A percentile compares a stretch with the other conserved stretches of the same genome.
phyloP scores from a whole-genome alignment of 331 rosid species.

The Malus hybrid region DNA sequence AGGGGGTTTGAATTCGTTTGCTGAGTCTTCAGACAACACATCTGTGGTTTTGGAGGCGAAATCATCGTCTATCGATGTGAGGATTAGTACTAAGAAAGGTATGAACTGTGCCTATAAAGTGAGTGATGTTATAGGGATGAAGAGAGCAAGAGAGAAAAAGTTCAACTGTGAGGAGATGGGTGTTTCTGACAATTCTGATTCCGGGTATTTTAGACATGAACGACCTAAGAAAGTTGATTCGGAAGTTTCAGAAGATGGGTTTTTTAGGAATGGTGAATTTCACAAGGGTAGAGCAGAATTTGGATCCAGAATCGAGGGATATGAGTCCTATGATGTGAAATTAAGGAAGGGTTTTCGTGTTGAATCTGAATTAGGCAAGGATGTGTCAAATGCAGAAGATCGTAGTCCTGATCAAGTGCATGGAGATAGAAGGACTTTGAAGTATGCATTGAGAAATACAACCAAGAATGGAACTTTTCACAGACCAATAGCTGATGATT shows the following conservation, averaged over 20 bases:
- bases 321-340: constrained; percentile 17
- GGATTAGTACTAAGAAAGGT: constrained; percentile 7
- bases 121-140: constrained; percentile 20
- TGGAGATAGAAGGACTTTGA: constrained; percentile 16
- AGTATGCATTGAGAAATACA: constrained; percentile 36
- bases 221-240: constrained; percentile 37
- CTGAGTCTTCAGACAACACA: constrained; percentile 65
- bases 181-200: constrained; percentile 57
- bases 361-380: constrained; percentile 26
- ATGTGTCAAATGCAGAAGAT: constrained; percentile 19
- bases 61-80: constrained; percentile 40
- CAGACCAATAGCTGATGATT: constrained; percentile 19
- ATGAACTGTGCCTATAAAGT: constrained; percentile 17
- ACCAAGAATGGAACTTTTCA: constrained; percentile 22
- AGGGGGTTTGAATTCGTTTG: constrained; percentile 33
- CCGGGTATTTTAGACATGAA: constrained; percentile 47
- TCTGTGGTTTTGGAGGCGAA: constrained; percentile 54
- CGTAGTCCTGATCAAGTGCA: constrained; percentile 12
- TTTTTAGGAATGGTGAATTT: constrained; percentile 18
- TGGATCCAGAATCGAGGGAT: constrained; percentile 20
- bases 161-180: constrained; percentile 27
- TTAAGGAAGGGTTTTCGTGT: not conserved
- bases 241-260: constrained; percentile 44
- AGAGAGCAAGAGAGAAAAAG: constrained; percentile 23
- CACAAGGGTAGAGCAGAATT: constrained; percentile 29